Evolutionary conservation across 345 rosid genomes (phyloP), one percentile per base, ranked within the genome.

Genomic region (Pistacia vera): DNA sequence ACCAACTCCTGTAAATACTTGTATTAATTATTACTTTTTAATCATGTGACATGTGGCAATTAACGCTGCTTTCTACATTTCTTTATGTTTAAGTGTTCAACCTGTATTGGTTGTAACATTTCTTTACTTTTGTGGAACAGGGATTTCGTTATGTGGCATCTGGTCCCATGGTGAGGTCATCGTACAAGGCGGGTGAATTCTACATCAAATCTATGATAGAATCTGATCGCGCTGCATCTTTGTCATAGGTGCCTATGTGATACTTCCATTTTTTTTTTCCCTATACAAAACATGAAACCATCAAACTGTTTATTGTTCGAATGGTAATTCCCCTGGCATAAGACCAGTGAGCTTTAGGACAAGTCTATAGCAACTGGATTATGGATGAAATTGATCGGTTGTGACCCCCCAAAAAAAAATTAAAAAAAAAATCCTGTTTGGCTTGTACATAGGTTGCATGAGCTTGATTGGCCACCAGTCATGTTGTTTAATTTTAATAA

Each of bases 81-180:
- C 30, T 18, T 5, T 17, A 28, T 61, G 68, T 58, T 58, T 13
- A 57, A 59, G 56, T 25, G 41, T 44, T 68, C 14, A 2, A 10
- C 55, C 54, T 44, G 59, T 2, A 48, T 44, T 58, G 11, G 17
- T 35, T 61, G 35, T 41, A 33, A 70, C 55, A n/a, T 38, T 69
- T 69, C 41, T 58, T 16, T 38, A 14, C 33, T 66, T 76, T 81
- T 77, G 60, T 83, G 75, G 41, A 57, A 69, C 89, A 94, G 98
- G 98, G 99, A 78, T 97, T 94, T 73, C 94, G 99, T 36, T 96
- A 92, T 28, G 98, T 97, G 62, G 99, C 98, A 75, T 97, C 97
- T 60, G 98, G 99, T 68, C 98, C 98, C 48, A 94, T 94, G 99
- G 99, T 97, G 72, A 88, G 97, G 83, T 97, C 99, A 66, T 97